Evolutionary conservation across 176 grass and related monocot species (phyloP), one percentile per base, ranked within the genome.

Genomic region (Stipa capillata): DNA sequence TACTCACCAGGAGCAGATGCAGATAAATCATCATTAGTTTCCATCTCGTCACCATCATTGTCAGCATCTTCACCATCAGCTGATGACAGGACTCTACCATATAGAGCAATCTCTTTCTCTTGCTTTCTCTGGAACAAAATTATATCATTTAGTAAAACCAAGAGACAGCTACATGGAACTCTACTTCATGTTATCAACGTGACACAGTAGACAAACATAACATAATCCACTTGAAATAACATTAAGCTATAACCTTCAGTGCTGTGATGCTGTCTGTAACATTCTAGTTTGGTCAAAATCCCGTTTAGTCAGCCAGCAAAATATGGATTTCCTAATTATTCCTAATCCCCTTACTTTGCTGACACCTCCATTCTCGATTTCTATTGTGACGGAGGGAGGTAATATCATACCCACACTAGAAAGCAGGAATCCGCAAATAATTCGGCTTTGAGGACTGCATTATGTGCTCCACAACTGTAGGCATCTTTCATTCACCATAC

Each of bases 21-120:
- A 25, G 53, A 15, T 44, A 81, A 76, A 15, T 78, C 84, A 6
- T 78, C 44, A 39, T 82, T 69, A 44, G 86, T 87, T 79, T 85
- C 79, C 63, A 87, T 68, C 25, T 74, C 90, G 35, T 92, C 86
- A 31, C 78, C 72, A 55, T 84, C 86, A 67, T 72, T 16, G 7
- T 32, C 74, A 43, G 40, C 54, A 42, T 83, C 72, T 68, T 44
- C 72, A 48, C 25, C 63, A 61, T 64, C 71, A 62, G 32, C 65
- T 6, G 80, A 84, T 55, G 92, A 91, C 31, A 79, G 35, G 16
- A 99, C 74, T 91, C 85, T 85, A 31, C 96, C 92, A 42, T 95
- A 93, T 14, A 99, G 15, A 77, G 86, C 88, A 59, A 95, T 81
- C 78, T 99, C 90, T 78, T 63, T 97, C 72, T 95, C 92, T 99